A percentile compares a stretch with the other conserved stretches of the same genome.
These are phyloP conservation scores for Vachellia pachyceras DNA, from an alignment of 306 rosid genomes.

Conservation along the genomic window DNA sequence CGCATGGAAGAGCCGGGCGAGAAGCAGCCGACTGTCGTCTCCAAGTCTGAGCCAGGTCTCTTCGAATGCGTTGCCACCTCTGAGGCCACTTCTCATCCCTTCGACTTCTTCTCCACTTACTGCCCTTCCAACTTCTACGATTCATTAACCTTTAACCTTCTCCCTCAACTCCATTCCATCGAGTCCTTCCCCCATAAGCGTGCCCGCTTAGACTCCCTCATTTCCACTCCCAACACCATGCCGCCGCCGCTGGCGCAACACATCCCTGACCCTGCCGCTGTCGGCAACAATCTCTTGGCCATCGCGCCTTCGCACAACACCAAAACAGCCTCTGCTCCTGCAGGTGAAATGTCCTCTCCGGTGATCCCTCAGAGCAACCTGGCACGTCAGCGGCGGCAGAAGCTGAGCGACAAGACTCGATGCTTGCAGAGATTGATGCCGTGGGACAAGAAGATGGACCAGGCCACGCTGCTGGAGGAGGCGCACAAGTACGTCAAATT, in stretches of 20 bases:
- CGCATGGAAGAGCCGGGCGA: background rate
- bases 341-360: background rate
- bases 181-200: constrained; percentile 17
- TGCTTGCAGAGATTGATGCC: constrained; percentile 84
- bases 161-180: constrained; percentile 61
- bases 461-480: constrained; percentile 66
- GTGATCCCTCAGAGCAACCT: constrained; percentile 55
- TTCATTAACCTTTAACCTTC: constrained; percentile 36
- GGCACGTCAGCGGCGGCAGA: constrained; percentile 71
- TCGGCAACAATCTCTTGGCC: background rate
- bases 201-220: background rate
- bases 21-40: background rate
- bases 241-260: background rate
- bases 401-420: constrained; percentile 80
- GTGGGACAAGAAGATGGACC: constrained; percentile 89
- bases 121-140: background rate
- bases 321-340: background rate
- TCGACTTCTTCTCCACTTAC: constrained; percentile 34
- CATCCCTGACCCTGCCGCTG: background rate
- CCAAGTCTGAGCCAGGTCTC: constrained; percentile 44
- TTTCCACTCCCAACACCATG: background rate
- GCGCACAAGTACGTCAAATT: constrained; percentile 77
- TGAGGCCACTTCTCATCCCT: constrained; percentile 20
- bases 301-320: background rate
- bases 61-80: background rate